Percentiles rank a stretch among this genome's conserved stretches.
Conservation (phyloP, 2,329 filamentous ascomycete species). For the Microsporum audouinii region DNA sequence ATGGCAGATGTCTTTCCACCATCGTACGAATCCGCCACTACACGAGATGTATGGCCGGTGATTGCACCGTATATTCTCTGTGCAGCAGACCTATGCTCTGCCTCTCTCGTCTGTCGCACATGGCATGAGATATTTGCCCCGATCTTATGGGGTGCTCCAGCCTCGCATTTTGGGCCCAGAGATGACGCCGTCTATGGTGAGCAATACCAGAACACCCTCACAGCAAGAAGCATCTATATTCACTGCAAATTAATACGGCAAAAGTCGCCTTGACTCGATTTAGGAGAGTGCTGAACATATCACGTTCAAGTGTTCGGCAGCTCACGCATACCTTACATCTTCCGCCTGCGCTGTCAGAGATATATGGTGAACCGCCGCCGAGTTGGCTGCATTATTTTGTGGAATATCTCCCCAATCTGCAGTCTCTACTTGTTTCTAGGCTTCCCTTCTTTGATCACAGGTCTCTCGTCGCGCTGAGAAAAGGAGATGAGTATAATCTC, state of each 20-base stretch:
- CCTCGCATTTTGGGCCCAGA: conserved; percentile 49
- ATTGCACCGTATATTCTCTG: conserved; percentile 47
- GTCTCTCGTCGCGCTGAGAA: conserved; percentile 40
- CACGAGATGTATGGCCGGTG: conserved; percentile 45
- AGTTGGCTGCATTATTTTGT: conserved; percentile 51
- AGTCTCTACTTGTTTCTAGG: conserved; percentile 48
- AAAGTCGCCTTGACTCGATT: conserved; percentile 49
- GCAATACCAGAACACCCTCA: conserved; percentile 3
- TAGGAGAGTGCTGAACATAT: conserved; percentile 44
- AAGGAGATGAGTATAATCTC: conserved; percentile 32
- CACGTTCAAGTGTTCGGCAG: conserved; percentile 41
- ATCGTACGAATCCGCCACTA: conserved; percentile 48
- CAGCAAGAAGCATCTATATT: not conserved
- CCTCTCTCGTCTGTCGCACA: conserved; percentile 44
- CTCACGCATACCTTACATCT: conserved; percentile 52
- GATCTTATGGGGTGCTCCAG: conserved; percentile 51
- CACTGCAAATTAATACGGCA: not conserved
- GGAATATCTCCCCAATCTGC: conserved; percentile 46
- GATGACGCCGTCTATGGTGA: conserved; percentile 49
- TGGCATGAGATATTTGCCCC: conserved; percentile 50
- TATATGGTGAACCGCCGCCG: conserved; percentile 48
- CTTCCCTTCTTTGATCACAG: conserved; percentile 53
- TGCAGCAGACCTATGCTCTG: conserved; percentile 43
- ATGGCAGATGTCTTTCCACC: conserved; percentile 48
- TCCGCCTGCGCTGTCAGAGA: conserved; percentile 48